Percentiles rank a stretch among this genome's conserved stretches.
Conservation (phyloP, 192 early-diverging fungal species). For the Coemansia sp. region DNA sequence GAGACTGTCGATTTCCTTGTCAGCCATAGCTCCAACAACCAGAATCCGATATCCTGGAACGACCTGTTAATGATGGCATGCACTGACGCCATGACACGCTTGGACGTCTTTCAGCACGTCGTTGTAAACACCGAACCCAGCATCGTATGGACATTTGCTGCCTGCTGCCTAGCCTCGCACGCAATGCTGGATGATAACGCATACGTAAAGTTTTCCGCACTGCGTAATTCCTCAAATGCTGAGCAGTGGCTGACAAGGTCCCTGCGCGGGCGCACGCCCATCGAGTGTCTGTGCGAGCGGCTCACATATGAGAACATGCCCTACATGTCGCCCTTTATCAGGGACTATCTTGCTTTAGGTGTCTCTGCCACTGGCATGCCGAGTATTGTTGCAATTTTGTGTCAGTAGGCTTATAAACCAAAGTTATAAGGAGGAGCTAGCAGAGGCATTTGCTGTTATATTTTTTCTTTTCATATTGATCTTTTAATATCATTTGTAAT, state of each 20-base stretch:
- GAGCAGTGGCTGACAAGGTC: constrained; percentile 23
- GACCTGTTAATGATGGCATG: constrained; percentile 46
- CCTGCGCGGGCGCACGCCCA: constrained; percentile 34
- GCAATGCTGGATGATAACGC: constrained; percentile 29
- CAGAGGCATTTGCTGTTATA: background rate
- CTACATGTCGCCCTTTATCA: constrained; percentile 32
- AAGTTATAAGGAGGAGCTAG: background rate
- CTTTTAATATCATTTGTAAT: background rate
- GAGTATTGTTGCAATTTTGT: constrained; percentile 17
- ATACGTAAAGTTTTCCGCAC: constrained; percentile 30
- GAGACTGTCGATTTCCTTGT: constrained; percentile 28
- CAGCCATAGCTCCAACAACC: constrained; percentile 8
- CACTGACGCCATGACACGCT: constrained; percentile 20
- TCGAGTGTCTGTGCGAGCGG: constrained; percentile 35
- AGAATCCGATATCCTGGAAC: constrained; percentile 27
- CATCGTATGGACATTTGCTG: constrained; percentile 44
- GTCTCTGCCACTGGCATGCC: constrained; percentile 35
- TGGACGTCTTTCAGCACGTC: constrained; percentile 26
- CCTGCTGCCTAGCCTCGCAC: constrained; percentile 35
- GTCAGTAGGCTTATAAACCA: constrained; percentile 12
- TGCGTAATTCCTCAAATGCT: constrained; percentile 24
- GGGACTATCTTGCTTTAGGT: constrained; percentile 35
- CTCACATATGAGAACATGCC: constrained; percentile 40
- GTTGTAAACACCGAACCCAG: constrained; percentile 30
- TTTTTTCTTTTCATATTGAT: background rate